These are phyloP conservation scores for Trichoderma citrinoviride DNA, from an alignment of 2,329 filamentous ascomycete species.

Conservation along the genomic window DNA sequence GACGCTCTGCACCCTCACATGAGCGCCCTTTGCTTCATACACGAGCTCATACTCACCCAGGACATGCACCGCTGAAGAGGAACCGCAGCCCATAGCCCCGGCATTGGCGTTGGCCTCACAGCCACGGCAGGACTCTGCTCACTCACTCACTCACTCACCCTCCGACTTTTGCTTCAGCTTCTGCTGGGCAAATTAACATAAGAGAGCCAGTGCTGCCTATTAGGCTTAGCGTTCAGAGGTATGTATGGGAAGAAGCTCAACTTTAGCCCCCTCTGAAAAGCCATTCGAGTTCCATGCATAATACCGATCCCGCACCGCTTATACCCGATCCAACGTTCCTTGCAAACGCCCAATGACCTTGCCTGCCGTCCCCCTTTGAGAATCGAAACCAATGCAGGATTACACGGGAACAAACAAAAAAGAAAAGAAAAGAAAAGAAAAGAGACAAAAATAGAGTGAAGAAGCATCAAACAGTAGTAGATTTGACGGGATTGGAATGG, in stretches of 20 bases:
- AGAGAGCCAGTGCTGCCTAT: background rate
- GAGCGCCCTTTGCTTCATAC: background rate
- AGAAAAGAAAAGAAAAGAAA: background rate
- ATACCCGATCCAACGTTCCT: constrained; percentile 3
- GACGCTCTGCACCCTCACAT: background rate
- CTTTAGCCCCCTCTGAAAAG: background rate
- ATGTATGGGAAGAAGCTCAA: background rate
- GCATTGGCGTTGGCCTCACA: background rate
- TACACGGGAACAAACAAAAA: background rate
- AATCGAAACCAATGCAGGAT: background rate
- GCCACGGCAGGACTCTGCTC: background rate
- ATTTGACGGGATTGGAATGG: too few relatives aligned
- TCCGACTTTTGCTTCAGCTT: too few relatives aligned
- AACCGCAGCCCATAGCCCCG: background rate
- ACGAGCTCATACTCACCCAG: background rate
- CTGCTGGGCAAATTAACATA: too few relatives aligned
- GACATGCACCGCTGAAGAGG: background rate
- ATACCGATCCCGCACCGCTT: constrained; percentile 17
- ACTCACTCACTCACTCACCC: background rate
- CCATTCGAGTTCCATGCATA: background rate
- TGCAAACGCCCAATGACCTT: constrained; percentile 1
- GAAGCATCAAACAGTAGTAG: too few relatives aligned
- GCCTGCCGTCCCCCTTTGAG: background rate
- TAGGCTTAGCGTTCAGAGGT: constrained; percentile 3
- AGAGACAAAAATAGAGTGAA: background rate